phyloP scores from a whole-genome alignment of 805 yeast species.

The Sungouiozyma ichnusensis region DNA sequence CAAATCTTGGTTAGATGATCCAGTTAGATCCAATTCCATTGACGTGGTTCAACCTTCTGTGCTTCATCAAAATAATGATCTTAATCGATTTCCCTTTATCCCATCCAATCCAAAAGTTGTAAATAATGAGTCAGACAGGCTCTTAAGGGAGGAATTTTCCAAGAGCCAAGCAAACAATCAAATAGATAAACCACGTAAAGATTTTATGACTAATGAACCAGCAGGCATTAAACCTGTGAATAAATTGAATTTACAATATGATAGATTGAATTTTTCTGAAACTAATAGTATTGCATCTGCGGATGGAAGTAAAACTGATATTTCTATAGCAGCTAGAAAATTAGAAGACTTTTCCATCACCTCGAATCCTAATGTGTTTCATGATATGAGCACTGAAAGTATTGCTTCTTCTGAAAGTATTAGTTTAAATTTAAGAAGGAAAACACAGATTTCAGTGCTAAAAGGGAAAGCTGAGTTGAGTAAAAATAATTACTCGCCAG shows the following conservation, averaged over 20 bases:
- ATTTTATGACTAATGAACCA: not conserved
- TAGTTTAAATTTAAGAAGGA: slow-evolving; percentile 5
- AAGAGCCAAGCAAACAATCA: not conserved
- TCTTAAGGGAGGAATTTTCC: not conserved
- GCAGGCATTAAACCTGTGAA: not conserved
- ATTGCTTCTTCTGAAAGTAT: slow-evolving; percentile 23
- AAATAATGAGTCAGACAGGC: not conserved
- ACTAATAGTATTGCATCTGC: not conserved
- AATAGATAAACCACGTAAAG: not conserved
- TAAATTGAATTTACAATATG: not conserved
- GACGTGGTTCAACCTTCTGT: not conserved
- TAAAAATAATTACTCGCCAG: not conserved
- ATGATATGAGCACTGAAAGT: slow-evolving; percentile 2
- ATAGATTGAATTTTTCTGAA: not conserved
- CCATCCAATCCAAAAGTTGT: not conserved
- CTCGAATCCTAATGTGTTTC: not conserved
- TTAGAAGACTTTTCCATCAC: not conserved
- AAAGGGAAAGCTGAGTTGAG: slow-evolving; percentile 1
- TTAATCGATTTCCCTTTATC: not conserved
- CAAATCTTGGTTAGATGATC: not conserved
- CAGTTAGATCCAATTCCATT: not conserved
- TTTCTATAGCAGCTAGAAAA: not conserved
- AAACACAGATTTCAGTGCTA: not conserved
- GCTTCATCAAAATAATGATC: not conserved
- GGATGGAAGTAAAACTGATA: not conserved